Conservation (phyloP, 2,329 filamentous ascomycete genomes). For the Neofusicoccum sp. region DNA sequence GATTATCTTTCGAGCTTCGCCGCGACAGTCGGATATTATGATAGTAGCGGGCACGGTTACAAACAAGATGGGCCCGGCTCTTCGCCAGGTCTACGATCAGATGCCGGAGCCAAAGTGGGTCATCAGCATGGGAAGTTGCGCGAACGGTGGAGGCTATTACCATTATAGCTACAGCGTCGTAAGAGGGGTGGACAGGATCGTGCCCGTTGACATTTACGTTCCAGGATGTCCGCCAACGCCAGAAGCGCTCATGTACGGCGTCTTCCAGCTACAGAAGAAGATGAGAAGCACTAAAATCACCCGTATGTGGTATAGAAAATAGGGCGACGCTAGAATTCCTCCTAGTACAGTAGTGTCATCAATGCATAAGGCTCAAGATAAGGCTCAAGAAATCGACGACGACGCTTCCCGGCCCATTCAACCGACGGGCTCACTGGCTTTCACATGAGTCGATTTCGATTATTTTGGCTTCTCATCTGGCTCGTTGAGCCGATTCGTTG, state of each 20-base stretch:
- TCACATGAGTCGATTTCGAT: too few species aligned
- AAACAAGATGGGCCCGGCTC: constrained; percentile 92
- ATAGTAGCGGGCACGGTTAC: constrained; percentile 90
- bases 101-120: constrained; percentile 93
- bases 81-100: constrained; percentile 91
- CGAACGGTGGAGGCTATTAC: constrained; percentile 82
- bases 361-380: too few species aligned
- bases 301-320: constrained; percentile 59
- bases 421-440: too few species aligned
- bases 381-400: too few species aligned
- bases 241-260: constrained; percentile 59
- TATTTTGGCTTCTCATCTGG: too few species aligned
- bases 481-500: too few species aligned
- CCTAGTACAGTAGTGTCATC: too few species aligned
- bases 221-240: constrained; percentile 65
- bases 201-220: constrained; percentile 82
- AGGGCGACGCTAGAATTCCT: too few species aligned
- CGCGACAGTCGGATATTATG: constrained; percentile 90
- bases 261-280: constrained; percentile 78
- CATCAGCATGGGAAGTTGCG: constrained; percentile 79
- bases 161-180: constrained; percentile 82
- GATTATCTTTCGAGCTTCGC: constrained; percentile 88
- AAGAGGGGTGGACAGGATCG: constrained; percentile 73
- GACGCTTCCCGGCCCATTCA: too few species aligned
- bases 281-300: constrained; percentile 61